Conservation (phyloP, 106 monocot species). For the Phalaenopsis equestris region DNA sequence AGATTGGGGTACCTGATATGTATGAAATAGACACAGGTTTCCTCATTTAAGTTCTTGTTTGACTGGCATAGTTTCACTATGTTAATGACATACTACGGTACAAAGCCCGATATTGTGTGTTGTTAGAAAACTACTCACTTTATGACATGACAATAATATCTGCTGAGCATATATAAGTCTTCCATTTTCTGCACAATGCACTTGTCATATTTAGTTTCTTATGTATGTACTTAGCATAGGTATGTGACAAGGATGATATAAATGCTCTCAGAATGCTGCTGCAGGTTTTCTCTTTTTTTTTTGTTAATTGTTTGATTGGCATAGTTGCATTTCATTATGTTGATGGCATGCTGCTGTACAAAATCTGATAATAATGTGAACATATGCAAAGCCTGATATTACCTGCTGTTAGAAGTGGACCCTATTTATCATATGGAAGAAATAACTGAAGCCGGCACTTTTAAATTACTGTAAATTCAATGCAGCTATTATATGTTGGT, state of each 20-base stretch:
- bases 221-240: no score
- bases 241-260: no score
- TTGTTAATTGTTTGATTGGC: neutral
- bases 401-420: neutral
- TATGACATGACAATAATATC: no score
- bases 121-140: neutral
- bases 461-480: neutral
- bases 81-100: neutral
- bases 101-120: neutral
- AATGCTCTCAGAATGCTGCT: neutral
- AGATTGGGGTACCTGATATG: neutral
- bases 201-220: no score
- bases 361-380: neutral
- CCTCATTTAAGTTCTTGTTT: neutral
- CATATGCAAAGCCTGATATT: neutral
- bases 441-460: neutral
- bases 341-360: neutral
- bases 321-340: neutral
- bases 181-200: no score
- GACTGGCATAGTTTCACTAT: neutral
- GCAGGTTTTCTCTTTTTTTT: neutral
- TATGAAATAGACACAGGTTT: neutral
- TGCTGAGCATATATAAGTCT: no score
- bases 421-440: neutral
- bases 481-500: neutral